Evolutionary conservation across 352 stramenopile genomes (phyloP), one percentile per base, ranked within the genome.

Genomic region (Globisporangium perplexum): DNA sequence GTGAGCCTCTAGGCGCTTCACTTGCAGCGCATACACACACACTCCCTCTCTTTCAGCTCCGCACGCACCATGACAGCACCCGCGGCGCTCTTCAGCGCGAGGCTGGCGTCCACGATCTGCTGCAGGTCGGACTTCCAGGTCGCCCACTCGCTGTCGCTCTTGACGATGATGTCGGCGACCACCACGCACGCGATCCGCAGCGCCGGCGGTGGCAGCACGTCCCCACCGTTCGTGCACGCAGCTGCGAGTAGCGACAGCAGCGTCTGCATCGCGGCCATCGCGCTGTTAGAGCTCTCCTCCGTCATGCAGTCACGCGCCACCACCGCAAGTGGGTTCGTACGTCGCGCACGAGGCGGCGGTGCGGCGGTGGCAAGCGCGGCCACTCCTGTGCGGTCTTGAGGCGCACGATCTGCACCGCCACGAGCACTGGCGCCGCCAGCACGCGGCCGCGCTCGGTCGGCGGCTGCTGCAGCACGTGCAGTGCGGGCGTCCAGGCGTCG

Each of bases 361-460:
- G 65, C n/a, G 75, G 53, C 2, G 31, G 18, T 11, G 55, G 70
- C 22, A 77, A 72, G 6, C 47, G 43, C 14, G 42, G 43, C 80
- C 80, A 91, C 41, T 71, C 67, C 5, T 84, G 59, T 26, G 72
- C 59, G 30, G 77, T 80, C 58, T 91, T 91, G 28, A 81, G 60
- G 0, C 78, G 76, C 47, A 91, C 50, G 51, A 91, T 74, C 60
- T 91, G 81, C 65, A 85, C 71, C 18, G 76, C 79, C 33, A 88
- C 76, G 26, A 89, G 63, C 51, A 86, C 64, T 3, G 72, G 68
- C 18, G 66, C 69, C 1, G 52, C 48, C 20, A 71, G 39, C 4
- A 57, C 28, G 12, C 51, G 68, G 24, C 47, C 47, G 15, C 48
- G 39, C 28, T 73, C 59, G 22, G 42, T 36, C 20, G 47, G 61